Conservation (phyloP, 2,329 filamentous ascomycete genomes). For the Colletotrichum tropicale region DNA sequence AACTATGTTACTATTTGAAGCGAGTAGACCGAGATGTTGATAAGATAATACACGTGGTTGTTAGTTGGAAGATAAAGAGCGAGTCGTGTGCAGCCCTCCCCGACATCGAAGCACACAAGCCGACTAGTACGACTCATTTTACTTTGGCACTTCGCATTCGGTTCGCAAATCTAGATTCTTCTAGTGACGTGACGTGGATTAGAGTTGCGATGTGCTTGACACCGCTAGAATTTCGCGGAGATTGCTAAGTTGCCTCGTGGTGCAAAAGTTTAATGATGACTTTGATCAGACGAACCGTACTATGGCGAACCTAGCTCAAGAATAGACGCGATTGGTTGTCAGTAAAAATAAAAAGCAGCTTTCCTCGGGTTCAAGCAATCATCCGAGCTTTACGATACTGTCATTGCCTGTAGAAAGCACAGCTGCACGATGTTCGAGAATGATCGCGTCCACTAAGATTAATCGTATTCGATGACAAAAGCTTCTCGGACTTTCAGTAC, state of each 20-base stretch:
- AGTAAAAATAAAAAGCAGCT: rapidly evolving
- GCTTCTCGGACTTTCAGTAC: background rate
- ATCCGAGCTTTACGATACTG: background rate
- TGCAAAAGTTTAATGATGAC: background rate
- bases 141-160: background rate
- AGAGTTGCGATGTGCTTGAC: background rate
- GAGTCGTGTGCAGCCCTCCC: background rate
- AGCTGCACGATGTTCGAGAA: background rate
- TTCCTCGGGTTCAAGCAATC: background rate
- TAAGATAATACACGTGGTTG: background rate
- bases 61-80: background rate
- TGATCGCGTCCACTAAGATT: background rate
- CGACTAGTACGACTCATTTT: background rate
- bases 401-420: background rate
- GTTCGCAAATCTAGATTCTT: background rate
- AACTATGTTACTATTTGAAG: slow-evolving; percentile 3
- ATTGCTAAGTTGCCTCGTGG: background rate
- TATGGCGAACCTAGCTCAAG: background rate
- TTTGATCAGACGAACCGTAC: background rate
- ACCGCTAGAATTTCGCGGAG: background rate
- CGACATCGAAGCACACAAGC: background rate
- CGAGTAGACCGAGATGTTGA: background rate
- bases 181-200: background rate
- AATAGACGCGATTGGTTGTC: background rate
- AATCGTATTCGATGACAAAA: background rate